These are phyloP conservation scores for Penicillium sp. DNA, from an alignment of 2,329 filamentous ascomycete genomes.

Conservation along the genomic window DNA sequence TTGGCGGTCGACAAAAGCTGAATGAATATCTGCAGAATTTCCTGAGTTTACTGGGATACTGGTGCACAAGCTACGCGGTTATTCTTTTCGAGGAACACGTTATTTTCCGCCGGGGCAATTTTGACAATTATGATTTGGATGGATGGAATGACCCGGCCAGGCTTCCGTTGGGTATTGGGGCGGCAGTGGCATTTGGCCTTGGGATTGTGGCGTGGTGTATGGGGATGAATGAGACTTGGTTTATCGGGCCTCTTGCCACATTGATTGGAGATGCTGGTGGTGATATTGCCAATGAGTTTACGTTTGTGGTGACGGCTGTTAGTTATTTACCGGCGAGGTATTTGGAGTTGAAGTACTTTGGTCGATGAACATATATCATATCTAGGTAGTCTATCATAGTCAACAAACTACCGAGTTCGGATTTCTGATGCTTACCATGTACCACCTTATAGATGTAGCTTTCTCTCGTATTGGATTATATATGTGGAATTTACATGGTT, in stretches of 20 bases:
- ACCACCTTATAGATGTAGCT: no score
- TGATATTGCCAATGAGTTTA: slow-evolving; percentile 51
- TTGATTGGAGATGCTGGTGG: slow-evolving; percentile 45
- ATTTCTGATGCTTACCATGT: no score
- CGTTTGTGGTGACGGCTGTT: slow-evolving; percentile 47
- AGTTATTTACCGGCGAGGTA: slow-evolving; percentile 47
- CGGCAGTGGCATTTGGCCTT: slow-evolving; percentile 42
- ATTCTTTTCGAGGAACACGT: slow-evolving; percentile 49
- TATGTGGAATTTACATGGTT: no score
- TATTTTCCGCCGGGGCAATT: slow-evolving; percentile 42
- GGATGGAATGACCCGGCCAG: slow-evolving; percentile 45
- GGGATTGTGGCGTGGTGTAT: slow-evolving; percentile 50
- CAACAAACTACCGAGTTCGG: no score
- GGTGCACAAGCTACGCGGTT: slow-evolving; percentile 48
- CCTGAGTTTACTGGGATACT: slow-evolving; percentile 48
- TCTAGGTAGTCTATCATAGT: no score
- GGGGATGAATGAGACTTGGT: slow-evolving; percentile 58
- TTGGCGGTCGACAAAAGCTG: slow-evolving; percentile 43
- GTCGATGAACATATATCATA: no score
- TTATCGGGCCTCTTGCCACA: slow-evolving; percentile 44
- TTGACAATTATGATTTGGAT: slow-evolving; percentile 47
- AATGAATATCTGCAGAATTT: slow-evolving; percentile 46
- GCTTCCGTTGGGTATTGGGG: slow-evolving; percentile 45
- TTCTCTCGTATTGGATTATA: no score
- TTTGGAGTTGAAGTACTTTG: slow-evolving; percentile 46